Conservation (phyloP, 2,329 filamentous ascomycete genomes). For the Penicillium sp. region DNA sequence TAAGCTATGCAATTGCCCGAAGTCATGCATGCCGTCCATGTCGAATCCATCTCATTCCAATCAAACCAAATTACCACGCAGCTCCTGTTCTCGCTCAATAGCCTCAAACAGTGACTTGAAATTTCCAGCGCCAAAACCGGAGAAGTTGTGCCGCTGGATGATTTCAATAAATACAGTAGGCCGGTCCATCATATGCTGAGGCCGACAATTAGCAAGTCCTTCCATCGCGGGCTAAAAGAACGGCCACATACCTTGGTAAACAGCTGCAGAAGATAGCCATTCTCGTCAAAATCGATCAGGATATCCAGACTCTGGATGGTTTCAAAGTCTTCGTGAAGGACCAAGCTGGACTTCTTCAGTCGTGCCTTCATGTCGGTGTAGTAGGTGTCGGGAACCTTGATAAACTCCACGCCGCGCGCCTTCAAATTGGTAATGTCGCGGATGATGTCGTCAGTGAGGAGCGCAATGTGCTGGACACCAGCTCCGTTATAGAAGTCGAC, state of each 20-base stretch:
- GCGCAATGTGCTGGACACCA: constrained; percentile 90
- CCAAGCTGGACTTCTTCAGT: constrained; percentile 60
- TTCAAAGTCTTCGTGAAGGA: constrained; percentile 75
- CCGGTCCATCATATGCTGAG: constrained; percentile 77
- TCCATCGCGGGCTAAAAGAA: not conserved
- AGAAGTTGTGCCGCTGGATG: constrained; percentile 86
- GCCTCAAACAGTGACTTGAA: constrained; percentile 95
- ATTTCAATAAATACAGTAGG: constrained; percentile 97
- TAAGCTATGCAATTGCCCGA: no score
- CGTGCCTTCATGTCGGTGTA: constrained; percentile 74
- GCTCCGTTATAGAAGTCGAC: constrained; percentile 85
- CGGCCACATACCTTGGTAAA: constrained; percentile 61
- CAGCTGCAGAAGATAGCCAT: constrained; percentile 73
- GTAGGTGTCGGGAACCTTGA: constrained; percentile 81
- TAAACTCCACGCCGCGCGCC: constrained; percentile 89
- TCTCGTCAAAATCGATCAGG: constrained; percentile 91
- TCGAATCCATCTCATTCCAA: no score
- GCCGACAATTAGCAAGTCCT: not conserved
- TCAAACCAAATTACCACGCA: constrained; percentile 73
- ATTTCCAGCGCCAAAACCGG: constrained; percentile 90
- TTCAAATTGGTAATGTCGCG: constrained; percentile 71
- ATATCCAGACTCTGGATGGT: constrained; percentile 75
- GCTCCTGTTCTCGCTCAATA: constrained; percentile 86
- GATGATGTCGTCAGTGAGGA: constrained; percentile 79
- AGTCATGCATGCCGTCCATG: no score